phyloP scores from a whole-genome alignment of 331 rosid species.

The Malus hybrid region DNA sequence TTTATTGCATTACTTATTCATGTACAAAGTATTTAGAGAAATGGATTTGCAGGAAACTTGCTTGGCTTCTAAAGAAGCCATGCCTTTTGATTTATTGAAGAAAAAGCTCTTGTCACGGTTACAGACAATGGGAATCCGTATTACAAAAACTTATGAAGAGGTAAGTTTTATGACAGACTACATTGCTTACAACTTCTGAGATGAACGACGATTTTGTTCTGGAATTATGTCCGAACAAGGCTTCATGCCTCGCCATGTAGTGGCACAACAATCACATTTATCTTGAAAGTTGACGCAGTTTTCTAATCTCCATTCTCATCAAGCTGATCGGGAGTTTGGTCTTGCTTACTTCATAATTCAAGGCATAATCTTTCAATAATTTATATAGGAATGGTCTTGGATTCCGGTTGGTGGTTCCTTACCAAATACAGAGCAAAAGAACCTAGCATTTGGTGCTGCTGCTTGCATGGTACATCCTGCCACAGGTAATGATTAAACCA shows the following conservation, averaged over 20 bases:
- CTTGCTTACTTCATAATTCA: not conserved
- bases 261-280: not conserved
- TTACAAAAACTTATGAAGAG: slow-evolving; percentile 78
- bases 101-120: slow-evolving; percentile 77
- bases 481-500: slow-evolving; percentile 48
- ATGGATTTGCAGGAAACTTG: slow-evolving; percentile 78
- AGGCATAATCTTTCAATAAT: not conserved
- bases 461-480: slow-evolving; percentile 99
- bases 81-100: slow-evolving; percentile 93
- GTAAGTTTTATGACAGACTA: slow-evolving; percentile 31
- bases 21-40: slow-evolving; percentile 9
- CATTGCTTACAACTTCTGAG: slow-evolving; percentile 3
- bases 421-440: slow-evolving; percentile 92
- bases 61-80: slow-evolving; percentile 92
- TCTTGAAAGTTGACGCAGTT: not conserved
- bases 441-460: slow-evolving; percentile 98
- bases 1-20: slow-evolving; percentile 5
- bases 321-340: not conserved
- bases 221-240: not conserved
- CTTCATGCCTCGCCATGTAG: not conserved
- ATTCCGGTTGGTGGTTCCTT: slow-evolving; percentile 98
- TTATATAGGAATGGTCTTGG: slow-evolving; percentile 90
- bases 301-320: not conserved
- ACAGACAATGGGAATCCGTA: slow-evolving; percentile 82
- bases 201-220: not conserved